Evolutionary conservation across 768 basidiomycete genomes (phyloP).

Genomic region (Tremella fuciformis): DNA sequence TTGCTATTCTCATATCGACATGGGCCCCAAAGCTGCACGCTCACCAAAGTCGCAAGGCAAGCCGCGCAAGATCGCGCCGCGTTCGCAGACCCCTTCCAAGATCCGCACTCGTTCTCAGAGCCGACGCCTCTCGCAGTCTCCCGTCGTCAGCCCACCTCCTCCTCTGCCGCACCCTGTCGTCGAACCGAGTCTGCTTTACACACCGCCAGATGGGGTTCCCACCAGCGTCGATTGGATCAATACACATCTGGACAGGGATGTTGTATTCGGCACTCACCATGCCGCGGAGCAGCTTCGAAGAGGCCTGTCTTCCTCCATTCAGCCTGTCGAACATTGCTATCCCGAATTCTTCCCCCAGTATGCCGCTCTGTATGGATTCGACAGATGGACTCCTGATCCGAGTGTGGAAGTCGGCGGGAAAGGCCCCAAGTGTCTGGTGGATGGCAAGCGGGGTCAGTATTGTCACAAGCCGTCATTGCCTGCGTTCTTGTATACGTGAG

Average conservation of each 20-base stretch:
- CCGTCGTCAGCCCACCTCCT: no score
- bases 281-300: background rate
- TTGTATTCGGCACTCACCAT: background rate
- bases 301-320: background rate
- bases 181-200: no score
- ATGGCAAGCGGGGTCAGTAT: background rate
- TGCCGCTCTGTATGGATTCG: background rate
- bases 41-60: no score
- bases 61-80: no score
- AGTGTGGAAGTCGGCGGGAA: background rate
- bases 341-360: background rate
- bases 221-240: background rate
- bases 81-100: no score
- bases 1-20: no score
- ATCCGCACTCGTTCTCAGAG: no score
- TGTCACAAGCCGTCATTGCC: constrained; percentile 1
- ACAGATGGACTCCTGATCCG: background rate
- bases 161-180: no score
- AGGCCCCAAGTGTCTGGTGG: background rate
- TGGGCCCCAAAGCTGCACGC: no score
- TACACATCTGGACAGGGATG: background rate
- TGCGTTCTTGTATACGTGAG: background rate
- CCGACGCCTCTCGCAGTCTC: no score
- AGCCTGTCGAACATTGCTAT: background rate
- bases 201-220: no score